Evolutionary conservation across 352 stramenopile species (phyloP).

Genomic region (Stephanocyclus meneghinianus): DNA sequence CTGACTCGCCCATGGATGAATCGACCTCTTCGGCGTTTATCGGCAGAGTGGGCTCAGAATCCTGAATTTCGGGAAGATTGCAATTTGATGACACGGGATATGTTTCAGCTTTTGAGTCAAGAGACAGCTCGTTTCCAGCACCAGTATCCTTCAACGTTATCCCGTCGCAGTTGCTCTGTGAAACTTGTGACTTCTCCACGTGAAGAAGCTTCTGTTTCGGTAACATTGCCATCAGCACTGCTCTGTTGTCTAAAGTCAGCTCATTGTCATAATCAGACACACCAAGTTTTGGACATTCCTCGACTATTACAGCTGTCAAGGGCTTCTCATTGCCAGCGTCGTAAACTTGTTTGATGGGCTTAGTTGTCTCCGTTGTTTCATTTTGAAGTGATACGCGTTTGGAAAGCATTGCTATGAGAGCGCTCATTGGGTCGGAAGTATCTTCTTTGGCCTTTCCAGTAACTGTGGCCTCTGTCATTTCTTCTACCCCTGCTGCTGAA

Average conservation of each 20-base stretch:
- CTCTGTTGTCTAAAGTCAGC: not conserved
- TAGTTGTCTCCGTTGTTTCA: not conserved
- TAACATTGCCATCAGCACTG: conserved; percentile 26
- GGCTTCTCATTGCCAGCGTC: not conserved
- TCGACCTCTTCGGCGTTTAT: not conserved
- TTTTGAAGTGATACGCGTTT: not conserved
- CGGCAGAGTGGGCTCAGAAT: not conserved
- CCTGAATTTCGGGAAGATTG: not conserved
- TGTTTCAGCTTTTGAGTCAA: too few relatives aligned
- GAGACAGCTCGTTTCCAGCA: too few relatives aligned
- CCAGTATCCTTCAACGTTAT: too few relatives aligned
- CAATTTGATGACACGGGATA: not conserved
- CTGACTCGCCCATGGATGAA: not conserved
- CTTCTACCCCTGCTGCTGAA: not conserved
- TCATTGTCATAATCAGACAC: not conserved
- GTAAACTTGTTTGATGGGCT: not conserved
- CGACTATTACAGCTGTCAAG: not conserved
- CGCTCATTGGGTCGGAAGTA: not conserved
- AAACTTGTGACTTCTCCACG: too few relatives aligned
- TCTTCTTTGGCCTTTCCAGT: too few relatives aligned
- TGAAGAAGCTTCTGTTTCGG: not conserved
- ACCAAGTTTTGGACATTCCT: too few relatives aligned
- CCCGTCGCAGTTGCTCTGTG: too few relatives aligned
- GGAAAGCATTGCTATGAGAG: conserved; percentile 2
- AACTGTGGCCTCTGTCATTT: not conserved